Base-by-base conservation (phyloP, 257 asterid species). In the Cynanchum wilfordii region DNA sequence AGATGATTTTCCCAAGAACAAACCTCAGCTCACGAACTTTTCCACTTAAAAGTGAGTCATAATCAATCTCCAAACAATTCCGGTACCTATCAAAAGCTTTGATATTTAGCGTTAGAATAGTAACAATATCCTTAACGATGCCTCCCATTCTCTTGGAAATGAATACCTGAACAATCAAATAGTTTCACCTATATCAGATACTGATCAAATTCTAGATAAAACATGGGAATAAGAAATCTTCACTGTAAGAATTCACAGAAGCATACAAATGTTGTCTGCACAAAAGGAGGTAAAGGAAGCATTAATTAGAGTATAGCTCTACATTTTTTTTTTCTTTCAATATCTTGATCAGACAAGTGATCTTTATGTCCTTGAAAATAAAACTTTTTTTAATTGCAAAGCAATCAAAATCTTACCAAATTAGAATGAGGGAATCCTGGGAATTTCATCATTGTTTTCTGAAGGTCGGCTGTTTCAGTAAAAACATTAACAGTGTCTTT, bases 1-100 rank as follows among this genome's bases (percentile, higher is more conserved):
- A 20, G 75, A 93, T 86, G 74, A 93, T 85, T 80, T 75, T 84
- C 52, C 98, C 97, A 30, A 93, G 88, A 73, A 86, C 92, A 47
- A 85, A 93, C 86, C 95, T 87, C 59, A 80, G 62, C 82, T 90
- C 96, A 4, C 45, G 33, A 66, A 42, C 30, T 13, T 79, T 60
- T 56, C 93, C 98, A 42, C 51, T 64, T 57, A 72, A 78, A 71
- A 86, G 87, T 75, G 65, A 79, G 30, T 8, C 22, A 76, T 85
- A 76, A 54, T 83, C 47, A 69, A 89, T 86, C 78, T 80, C 76
- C 45, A 19, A 36, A 72, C 76, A 60, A 58, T 76, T 24, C 60
- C 80, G 74, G 9, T 77, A 58, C 30, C 60, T 62, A 29, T 77
- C 47, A 15, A 75, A 69, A 72, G 83, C 65, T 71, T 56, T 74